Conservation (phyloP, 2,329 filamentous ascomycete genomes). For the Magnaporthiopsis poae region DNA sequence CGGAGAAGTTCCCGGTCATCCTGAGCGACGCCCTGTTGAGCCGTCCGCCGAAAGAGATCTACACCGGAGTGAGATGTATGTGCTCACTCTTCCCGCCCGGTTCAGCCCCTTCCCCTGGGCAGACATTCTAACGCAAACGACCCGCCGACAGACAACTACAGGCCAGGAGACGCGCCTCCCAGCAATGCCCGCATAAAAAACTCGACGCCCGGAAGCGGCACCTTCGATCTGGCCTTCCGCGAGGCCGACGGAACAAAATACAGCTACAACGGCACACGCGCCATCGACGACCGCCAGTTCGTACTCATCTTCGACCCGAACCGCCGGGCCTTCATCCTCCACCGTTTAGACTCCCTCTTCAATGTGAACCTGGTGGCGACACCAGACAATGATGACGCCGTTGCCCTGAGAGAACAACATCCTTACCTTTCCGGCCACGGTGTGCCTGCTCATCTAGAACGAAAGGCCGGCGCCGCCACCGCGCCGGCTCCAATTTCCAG, state of each 20-base stretch:
- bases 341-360: constrained; percentile 71
- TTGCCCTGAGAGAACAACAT: constrained; percentile 56
- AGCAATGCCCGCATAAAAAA: constrained; percentile 38
- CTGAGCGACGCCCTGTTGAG: constrained; percentile 52
- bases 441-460: constrained; percentile 9
- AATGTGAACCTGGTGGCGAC: constrained; percentile 74
- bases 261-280: constrained; percentile 50
- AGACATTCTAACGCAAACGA: not conserved
- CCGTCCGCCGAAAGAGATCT: constrained; percentile 46
- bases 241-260: constrained; percentile 46
- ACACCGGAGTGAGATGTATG: constrained; percentile 52
- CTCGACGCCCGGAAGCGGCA: constrained; percentile 34
- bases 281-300: constrained; percentile 46
- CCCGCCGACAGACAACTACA: constrained; percentile 47
- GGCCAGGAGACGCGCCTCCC: constrained; percentile 42
- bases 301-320: constrained; percentile 67
- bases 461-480: constrained; percentile 14
- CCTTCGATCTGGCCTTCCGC: constrained; percentile 46
- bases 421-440: constrained; percentile 45
- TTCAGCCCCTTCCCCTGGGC: not conserved
- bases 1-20: constrained; percentile 51
- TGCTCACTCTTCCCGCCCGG: not conserved
- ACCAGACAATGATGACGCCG: constrained; percentile 53
- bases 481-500: constrained; percentile 7
- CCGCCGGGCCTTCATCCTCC: constrained; percentile 68